Evolutionary conservation across 2,329 filamentous ascomycete species (phyloP), one percentile per base, ranked within the genome.

Genomic region (Lojkania enalia): DNA sequence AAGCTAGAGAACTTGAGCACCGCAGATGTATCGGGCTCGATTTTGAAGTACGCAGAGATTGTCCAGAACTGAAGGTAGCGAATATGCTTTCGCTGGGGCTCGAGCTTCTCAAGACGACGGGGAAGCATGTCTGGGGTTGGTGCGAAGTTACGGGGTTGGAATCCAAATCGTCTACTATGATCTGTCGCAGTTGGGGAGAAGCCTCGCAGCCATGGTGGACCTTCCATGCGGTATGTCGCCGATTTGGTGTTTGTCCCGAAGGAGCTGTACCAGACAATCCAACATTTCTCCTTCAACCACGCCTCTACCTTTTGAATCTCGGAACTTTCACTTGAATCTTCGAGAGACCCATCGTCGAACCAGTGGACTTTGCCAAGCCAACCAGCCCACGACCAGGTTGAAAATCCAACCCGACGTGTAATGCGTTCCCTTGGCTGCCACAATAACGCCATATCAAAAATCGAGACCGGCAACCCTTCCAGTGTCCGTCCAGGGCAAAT

Each of bases 341-440:
- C 23, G 5, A 49, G 18, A 4, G 14, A 20, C 9, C 25, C 11
- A 19, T 42, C 42, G n/a, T 49, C 37, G 20, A 46, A 40, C 40
- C 45, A 46, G 15, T 42, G 35, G 11, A 46, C 38, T 25, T 42
- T n/a, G 12, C 46, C 46, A 13, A 39, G 15, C 46, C 46, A 49
- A 12, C 46, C 46, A 1, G 42, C 46, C 46, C 46, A 49, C 12
- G 46, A 46, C 46, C 46, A 49, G 19, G 31, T 46, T 13, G 46
- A 19, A 23, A 49, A 49, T n/a, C 46, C 42, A 2, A 2, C 11
- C 13, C 46, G 42, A 14, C 46, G 42, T 12, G 14, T 3, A 7
- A 42, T 25, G 14, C 25, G 23, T 30, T 39, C 31, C 11, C 14
- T 16, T 13, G 46, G 46, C 18, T 49, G 46, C 46, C 42, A 49